A percentile compares a stretch with the other conserved stretches of the same genome.
These are phyloP conservation scores for Akanthomyces muscarius DNA, from an alignment of 2,329 filamentous ascomycete species.

Conservation along the genomic window DNA sequence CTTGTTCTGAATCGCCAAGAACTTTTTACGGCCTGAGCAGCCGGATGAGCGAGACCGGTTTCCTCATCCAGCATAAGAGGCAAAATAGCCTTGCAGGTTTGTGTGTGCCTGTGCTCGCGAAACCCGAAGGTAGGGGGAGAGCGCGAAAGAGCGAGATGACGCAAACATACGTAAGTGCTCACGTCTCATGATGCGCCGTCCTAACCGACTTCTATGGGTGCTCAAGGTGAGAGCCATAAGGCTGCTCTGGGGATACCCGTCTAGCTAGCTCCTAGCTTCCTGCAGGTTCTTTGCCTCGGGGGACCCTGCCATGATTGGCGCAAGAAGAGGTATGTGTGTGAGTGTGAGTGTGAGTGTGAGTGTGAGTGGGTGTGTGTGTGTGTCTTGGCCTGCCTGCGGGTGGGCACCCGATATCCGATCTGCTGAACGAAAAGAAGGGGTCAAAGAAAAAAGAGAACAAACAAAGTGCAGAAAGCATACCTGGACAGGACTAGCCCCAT, in stretches of 20 bases:
- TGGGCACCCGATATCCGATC: constrained; percentile 1
- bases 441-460: not conserved
- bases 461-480: not conserved
- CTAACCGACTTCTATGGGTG: not conserved
- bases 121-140: not conserved
- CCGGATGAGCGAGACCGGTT: not conserved
- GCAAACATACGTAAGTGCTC: constrained; percentile 6
- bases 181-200: constrained; percentile 7
- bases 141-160: constrained; percentile 6
- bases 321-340: not conserved
- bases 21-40: not conserved
- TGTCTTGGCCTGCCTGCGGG: not conserved
- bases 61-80: not conserved
- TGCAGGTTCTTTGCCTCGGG: not conserved
- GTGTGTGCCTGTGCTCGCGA: not conserved
- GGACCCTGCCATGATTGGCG: not conserved
- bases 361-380: not conserved
- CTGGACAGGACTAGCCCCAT: not conserved
- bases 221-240: not conserved
- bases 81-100: not conserved
- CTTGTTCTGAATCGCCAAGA: not conserved
- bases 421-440: not conserved
- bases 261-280: not conserved
- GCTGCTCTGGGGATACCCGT: not conserved
- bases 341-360: no score